phyloP scores from a whole-genome alignment of 306 rosid species.

The Senna tora region DNA sequence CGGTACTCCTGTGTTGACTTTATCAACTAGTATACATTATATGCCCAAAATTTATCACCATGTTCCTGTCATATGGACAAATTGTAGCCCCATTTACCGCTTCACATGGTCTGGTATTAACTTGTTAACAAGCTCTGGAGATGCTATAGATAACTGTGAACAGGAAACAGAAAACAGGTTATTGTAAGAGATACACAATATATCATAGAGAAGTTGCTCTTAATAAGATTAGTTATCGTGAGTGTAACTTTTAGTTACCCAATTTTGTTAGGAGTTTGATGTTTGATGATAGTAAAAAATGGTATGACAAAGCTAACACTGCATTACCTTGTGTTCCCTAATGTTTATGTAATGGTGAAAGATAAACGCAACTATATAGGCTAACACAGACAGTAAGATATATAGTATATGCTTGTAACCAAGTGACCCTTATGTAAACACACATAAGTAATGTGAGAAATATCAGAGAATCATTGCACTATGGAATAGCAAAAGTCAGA shows the following conservation, averaged over 20 bases:
- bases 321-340: slow-evolving; percentile 21
- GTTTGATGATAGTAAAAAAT: slow-evolving; percentile 12
- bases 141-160: slow-evolving; percentile 73
- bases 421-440: not conserved
- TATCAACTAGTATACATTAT: slow-evolving; percentile 52
- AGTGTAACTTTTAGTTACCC: not conserved
- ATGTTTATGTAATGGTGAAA: not conserved
- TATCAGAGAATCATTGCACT: not conserved
- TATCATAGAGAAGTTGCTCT: too few relatives aligned
- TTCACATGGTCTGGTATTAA: slow-evolving; percentile 90
- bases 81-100: slow-evolving; percentile 74
- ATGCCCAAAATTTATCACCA: slow-evolving; percentile 47
- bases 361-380: slow-evolving; percentile 4
- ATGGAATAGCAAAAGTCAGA: not conserved
- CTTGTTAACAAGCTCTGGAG: slow-evolving; percentile 81
- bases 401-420: not conserved
- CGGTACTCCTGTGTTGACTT: slow-evolving; percentile 49
- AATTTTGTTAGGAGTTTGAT: slow-evolving; percentile 1
- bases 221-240: not conserved
- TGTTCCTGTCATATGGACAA: slow-evolving; percentile 62
- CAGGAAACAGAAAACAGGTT: slow-evolving; percentile 9
- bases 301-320: not conserved
- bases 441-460: not conserved
- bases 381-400: not conserved
- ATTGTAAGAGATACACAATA: not conserved